Conservation (phyloP, 805 yeast genomes). For the Cephaloascus fragrans region DNA sequence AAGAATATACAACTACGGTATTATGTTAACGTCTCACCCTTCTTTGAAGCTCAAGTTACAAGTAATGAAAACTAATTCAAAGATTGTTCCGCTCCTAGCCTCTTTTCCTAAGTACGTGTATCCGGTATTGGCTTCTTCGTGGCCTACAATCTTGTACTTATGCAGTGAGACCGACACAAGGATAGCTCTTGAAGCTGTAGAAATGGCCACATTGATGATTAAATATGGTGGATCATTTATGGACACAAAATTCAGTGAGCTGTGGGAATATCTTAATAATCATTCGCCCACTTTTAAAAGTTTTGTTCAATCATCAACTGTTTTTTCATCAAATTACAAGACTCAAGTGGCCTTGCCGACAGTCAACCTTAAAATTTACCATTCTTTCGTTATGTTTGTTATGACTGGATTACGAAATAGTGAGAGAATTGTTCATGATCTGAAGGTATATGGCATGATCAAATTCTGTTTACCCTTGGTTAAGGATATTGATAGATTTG, state of each 20-base stretch:
- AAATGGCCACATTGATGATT: constrained; percentile 14
- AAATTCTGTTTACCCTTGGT: constrained; percentile 15
- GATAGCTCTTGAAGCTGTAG: constrained; percentile 16
- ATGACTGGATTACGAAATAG: constrained; percentile 25
- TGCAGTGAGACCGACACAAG: constrained; percentile 6
- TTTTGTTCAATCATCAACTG: neutral
- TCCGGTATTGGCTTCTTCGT: constrained; percentile 41
- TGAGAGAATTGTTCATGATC: constrained; percentile 30
- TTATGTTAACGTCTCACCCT: constrained; percentile 54
- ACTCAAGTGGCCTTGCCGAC: constrained; percentile 4
- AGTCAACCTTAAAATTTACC: constrained; percentile 13
- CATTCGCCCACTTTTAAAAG: constrained; percentile 2
- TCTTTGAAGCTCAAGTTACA: constrained; percentile 47
- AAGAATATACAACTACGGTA: constrained; percentile 59
- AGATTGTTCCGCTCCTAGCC: constrained; percentile 42
- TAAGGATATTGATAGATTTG: constrained; percentile 5
- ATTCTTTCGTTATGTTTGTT: constrained; percentile 17
- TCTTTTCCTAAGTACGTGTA: constrained; percentile 32
- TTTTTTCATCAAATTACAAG: neutral
- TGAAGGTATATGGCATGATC: constrained; percentile 23
- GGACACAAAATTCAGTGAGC: constrained; percentile 32
- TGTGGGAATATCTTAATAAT: constrained; percentile 23
- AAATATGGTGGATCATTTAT: constrained; percentile 36
- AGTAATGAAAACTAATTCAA: constrained; percentile 39
- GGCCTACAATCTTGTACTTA: constrained; percentile 32